Evolutionary conservation across 371 early-diverging fungal species (phyloP), one percentile per base, ranked within the genome.

Genomic region (Saksenaea oblongispora): DNA sequence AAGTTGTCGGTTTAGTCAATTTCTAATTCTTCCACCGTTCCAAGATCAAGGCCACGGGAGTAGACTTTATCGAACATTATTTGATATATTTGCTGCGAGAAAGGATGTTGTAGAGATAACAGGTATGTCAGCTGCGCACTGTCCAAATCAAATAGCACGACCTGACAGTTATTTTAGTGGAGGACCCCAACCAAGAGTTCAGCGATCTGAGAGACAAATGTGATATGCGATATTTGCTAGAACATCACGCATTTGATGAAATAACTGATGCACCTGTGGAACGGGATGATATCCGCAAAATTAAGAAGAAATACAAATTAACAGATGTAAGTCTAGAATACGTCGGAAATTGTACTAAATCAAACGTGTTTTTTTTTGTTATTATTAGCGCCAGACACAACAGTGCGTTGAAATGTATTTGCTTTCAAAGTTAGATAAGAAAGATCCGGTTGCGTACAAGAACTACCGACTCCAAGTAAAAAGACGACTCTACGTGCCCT

Each of bases 171-270:
- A 31, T 17, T 59, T 56, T 72, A 80, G 97, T 97, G 31, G 98
- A 97, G 67, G 95, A 96, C 68, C 95, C 96, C 7, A 95, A 91
- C 65, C 95, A 96, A 59, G 85, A 82, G 3, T 95, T 96, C 67
- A 83, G 84, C 55, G 93, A 91, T 67, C 72, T 97, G 81, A 83
- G 98, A 7, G 96, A 96, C 62, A 83, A 86, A 65, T 87, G 87
- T 65, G 97, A 97, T 65, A 70, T 94, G 74, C 82, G 84, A 37
- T 75, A 75, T 28, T 69, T 97, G 59, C 63, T 84, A 5, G 70
- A 76, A 4, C 74, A 80, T n/a, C 67, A 79, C 2, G 89, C 86
- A 2, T 87, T 93, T 56, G 82, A 84, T 36, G 82, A 78, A 3
- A 54, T 93, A 9, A 62, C 72, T 26, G 18, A 17, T 47, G 84